phyloP scores from a whole-genome alignment of 495 filamentous ascomycete genomes.

The Penicillium coffeae region DNA sequence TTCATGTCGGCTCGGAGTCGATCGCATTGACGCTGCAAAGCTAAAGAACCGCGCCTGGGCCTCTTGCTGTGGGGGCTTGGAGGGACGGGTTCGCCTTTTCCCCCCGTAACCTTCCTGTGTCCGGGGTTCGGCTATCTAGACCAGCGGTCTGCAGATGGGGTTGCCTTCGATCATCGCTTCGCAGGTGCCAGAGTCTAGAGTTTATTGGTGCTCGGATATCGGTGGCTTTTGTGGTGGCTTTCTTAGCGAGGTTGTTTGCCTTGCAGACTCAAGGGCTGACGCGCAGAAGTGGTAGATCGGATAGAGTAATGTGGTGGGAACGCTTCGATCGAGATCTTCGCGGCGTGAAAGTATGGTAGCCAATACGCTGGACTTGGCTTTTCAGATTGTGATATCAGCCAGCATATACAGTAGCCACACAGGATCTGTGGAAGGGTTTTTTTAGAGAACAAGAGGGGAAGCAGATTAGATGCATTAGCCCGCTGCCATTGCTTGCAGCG shows the following conservation, averaged over 20 bases:
- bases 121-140: conserved; percentile 22
- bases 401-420: not conserved
- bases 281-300: not conserved
- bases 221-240: not conserved
- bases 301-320: not conserved
- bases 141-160: conserved; percentile 11
- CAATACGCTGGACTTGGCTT: not conserved
- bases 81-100: conserved; percentile 4
- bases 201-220: not conserved
- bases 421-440: not conserved
- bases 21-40: too few relatives aligned
- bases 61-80: conserved; percentile 11
- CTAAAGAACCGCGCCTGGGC: too few relatives aligned
- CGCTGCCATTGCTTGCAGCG: not conserved
- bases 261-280: not conserved
- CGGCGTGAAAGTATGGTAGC: not conserved
- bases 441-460: not conserved
- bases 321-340: not conserved
- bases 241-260: not conserved
- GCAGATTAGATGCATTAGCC: not conserved
- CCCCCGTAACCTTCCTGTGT: conserved; percentile 22
- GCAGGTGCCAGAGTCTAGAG: too few relatives aligned
- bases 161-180: too few relatives aligned
- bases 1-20: too few relatives aligned
- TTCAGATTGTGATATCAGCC: conserved; percentile 7